Base-by-base conservation (phyloP, 257 asterid species). In the Euphrasia confusa region DNA sequence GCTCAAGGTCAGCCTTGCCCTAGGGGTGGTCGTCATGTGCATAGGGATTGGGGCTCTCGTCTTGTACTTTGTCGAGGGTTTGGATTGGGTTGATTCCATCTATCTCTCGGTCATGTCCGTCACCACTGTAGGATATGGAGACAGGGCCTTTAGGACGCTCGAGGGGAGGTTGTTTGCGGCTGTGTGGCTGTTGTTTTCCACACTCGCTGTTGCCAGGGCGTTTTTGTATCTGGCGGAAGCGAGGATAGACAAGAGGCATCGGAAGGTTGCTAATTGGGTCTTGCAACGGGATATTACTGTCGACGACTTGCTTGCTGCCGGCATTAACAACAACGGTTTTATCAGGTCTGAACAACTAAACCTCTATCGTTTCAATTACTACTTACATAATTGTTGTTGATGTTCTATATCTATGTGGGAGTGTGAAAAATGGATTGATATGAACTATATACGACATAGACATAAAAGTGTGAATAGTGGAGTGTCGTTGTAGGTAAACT, bases 121-220 rank as follows among this genome's bases (percentile, higher is more conserved):
- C 40, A 81, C 88, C 7, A 81, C 88, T 14, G 88, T 81, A 15
- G 88, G 84, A 2, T 81, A 82, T 39, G 83, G 88, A 1, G 88
- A 82, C 63, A 75, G 72, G 71, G 88, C 88, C 42, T 82, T 82
- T 17, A 70, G 63, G 71, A 74, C 80, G 1, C 18, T 74, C 5
- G 37, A 24, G 2, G 88, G 88, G 70, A 70, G 88, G 12, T 17
- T 77, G 63, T 81, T 81, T 50, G 88, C 88, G 1, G 61, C 84
- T 10, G 30, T 77, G 0, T 82, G 85, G 83, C 81, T 79, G 13
- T 56, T 82, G 70, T 56, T 82, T 7, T 82, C 85, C 0, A 77
- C 82, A 1, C 76, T 82, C 24, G 83, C 80, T 0, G 89, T 77
- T 68, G 88, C 85, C n/a, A 72, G 83, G 66, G 88, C 85, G 7